These are phyloP conservation scores for Anisodus acutangulus DNA, from an alignment of 257 asterid genomes.

Conservation along the genomic window DNA sequence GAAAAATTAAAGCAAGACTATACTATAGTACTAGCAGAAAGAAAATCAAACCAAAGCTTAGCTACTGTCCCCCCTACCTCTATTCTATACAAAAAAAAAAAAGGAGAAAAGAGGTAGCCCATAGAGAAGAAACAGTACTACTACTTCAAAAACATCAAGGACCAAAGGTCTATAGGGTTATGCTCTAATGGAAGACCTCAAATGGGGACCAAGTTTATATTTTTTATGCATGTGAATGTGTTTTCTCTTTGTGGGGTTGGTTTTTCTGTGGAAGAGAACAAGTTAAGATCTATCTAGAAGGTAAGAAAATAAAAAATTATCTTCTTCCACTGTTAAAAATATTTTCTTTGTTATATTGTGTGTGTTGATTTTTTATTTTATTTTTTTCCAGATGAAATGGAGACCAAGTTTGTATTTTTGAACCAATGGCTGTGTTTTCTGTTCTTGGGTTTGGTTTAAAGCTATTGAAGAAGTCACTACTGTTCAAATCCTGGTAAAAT, in stretches of 20 bases:
- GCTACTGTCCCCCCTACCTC: not conserved
- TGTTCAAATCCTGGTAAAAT: slow-evolving; percentile 4
- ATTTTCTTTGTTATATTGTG: not conserved
- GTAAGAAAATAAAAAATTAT: slow-evolving; percentile 20
- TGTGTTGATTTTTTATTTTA: not conserved
- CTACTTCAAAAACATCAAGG: not conserved
- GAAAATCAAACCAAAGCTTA: slow-evolving; percentile 23
- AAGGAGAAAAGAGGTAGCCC: not conserved
- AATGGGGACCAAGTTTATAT: slow-evolving; percentile 19
- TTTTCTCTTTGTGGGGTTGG: slow-evolving; percentile 7
- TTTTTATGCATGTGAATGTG: not conserved
- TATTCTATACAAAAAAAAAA: not conserved
- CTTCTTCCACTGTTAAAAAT: not conserved
- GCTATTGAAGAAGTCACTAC: not conserved
- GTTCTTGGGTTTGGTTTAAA: slow-evolving; percentile 30
- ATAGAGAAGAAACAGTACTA: not conserved
- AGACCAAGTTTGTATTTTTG: slow-evolving; percentile 28
- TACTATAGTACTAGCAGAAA: not conserved
- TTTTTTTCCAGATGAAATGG: slow-evolving; percentile 4
- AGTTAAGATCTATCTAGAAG: slow-evolving; percentile 16
- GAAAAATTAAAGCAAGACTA: not conserved
- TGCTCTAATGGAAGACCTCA: slow-evolving; percentile 36
- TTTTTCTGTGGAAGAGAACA: not conserved
- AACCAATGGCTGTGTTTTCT: slow-evolving; percentile 38
- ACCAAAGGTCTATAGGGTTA: not conserved